Evolutionary conservation across 2,329 filamentous ascomycete species (phyloP), one percentile per base, ranked within the genome.

Genomic region (Ophidiomyces ophidiicola): DNA sequence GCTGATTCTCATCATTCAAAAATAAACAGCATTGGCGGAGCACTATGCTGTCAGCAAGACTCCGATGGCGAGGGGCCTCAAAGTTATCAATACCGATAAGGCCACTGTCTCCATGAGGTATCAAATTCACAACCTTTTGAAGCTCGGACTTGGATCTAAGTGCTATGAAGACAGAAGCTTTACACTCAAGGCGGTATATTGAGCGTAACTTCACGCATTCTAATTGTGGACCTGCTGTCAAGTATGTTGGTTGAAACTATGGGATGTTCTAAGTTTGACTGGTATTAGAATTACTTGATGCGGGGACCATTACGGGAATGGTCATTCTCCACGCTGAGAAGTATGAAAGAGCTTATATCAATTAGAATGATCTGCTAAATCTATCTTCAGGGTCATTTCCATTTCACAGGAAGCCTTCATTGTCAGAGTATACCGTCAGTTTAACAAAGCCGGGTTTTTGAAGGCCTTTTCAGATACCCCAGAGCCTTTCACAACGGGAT

Each of bases 381-480:
- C 38, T 39, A 50, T 41, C 49, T 18, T 6, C 32, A 78, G 79
- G 45, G 75, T 93, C 21, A 65, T 86, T 17, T 83, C 87, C 10
- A 94, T 87, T 1, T 90, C 86, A 1, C 66, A 87, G 2, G 90
- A 98, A 59, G 88, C 90, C 5, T 98, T 98, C 60, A 94, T 98
- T 45, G 67, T 96, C 43, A 76, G 90, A 26, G 84, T 94, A 40
- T 98, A 87, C 57, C 75, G 90, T 44, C 88, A 96, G 62, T 84
- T 84, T 67, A 98, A 98, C 61, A 94, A 92, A 64, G 69, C 64
- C 21, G 90, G 90, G 23, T 96, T 98, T 50, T 68, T 98, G 21
- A 98, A 98, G 55, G 90, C 90, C 8, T 94, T 98, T 55, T 90
- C 87, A 0, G 90, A 98, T 57, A 82, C 80, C 23, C 88, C 90